Conservation (phyloP, 1,284 basidiomycete genomes). For the Tetrapyrgos nigripes region DNA sequence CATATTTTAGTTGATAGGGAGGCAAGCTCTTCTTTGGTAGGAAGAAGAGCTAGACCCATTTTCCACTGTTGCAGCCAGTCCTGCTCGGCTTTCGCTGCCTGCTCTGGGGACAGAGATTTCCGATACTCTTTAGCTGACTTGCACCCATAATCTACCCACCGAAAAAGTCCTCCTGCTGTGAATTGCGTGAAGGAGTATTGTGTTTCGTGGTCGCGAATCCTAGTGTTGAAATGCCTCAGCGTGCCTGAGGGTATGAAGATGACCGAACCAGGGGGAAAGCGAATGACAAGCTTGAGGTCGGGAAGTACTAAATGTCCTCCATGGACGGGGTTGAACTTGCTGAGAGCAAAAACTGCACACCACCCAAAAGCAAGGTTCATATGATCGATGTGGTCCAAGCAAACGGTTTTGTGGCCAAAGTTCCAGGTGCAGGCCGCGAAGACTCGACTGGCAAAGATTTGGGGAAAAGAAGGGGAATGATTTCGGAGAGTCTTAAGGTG, state of each 20-base stretch:
- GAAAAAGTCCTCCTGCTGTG: neutral
- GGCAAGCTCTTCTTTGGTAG: neutral
- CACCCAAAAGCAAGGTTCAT: neutral
- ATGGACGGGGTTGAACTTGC: neutral
- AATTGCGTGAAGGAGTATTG: neutral
- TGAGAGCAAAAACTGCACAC: neutral
- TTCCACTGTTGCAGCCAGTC: too few relatives aligned
- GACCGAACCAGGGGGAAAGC: neutral
- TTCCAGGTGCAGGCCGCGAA: neutral
- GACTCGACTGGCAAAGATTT: neutral
- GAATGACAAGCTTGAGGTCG: neutral
- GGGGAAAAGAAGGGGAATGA: neutral
- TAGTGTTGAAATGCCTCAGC: neutral
- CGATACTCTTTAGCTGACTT: too few relatives aligned
- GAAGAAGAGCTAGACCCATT: neutral
- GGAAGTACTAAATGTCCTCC: slow-evolving; percentile 1
- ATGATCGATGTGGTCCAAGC: neutral
- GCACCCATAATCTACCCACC: neutral
- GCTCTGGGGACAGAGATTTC: too few relatives aligned
- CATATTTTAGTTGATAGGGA: too few relatives aligned
- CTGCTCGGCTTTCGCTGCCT: too few relatives aligned
- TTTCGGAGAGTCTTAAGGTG: neutral
- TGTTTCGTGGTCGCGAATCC: neutral
- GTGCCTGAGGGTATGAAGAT: neutral
- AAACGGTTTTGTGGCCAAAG: neutral